Base-by-base conservation (phyloP, 495 filamentous ascomycete genomes). In the Neurospora sp. region DNA sequence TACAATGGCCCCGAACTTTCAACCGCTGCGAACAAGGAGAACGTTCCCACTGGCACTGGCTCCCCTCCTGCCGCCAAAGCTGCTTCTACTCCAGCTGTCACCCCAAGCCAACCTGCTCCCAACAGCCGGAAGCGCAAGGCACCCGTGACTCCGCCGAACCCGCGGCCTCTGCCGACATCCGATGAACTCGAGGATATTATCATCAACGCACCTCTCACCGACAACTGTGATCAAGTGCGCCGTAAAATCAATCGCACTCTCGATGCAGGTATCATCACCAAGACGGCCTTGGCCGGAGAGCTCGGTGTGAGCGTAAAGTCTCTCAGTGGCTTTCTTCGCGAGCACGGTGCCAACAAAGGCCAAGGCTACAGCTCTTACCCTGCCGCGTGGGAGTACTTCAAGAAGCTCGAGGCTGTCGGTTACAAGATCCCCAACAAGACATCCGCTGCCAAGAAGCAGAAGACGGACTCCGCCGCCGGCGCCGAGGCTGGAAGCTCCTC, bases 241-340 rank as follows among this genome's bases (percentile, higher is more conserved):
- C 79, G 78, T 69, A 83, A 81, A 72, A 86, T 87, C 76, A 80
- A 80, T 65, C 75, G 74, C 68, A 78, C 84, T 65, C 75, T 86
- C 73, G 82, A 84, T 40, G 75, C 79, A 6, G 83, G 84, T 65
- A 82, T 82, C 69, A 85, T 85, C 81, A 86, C 83, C 70, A 82
- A 84, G 72, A 78, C 81, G 16, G 84, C 84, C 41, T 86, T 88
- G 73, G 76, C 77, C 16, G 73, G 76, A 3, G 79, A 81, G 31
- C 81, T 87, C 35, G 81, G 80, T n/a, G 78, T 80, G 42, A 82
- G 70, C 71, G 22, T 31, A 3, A 79, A 78, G 72, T 79, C 76
- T 1, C 78, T 85, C 35, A 74, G 12, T 35, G 75, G 74, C 14
- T 87, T 86, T 73, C 76, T 87, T 75, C 74, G 71, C 12, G 76